These are phyloP conservation scores for Tympanopsis confertula DNA, from an alignment of 2,329 filamentous ascomycete genomes.

Conservation along the genomic window DNA sequence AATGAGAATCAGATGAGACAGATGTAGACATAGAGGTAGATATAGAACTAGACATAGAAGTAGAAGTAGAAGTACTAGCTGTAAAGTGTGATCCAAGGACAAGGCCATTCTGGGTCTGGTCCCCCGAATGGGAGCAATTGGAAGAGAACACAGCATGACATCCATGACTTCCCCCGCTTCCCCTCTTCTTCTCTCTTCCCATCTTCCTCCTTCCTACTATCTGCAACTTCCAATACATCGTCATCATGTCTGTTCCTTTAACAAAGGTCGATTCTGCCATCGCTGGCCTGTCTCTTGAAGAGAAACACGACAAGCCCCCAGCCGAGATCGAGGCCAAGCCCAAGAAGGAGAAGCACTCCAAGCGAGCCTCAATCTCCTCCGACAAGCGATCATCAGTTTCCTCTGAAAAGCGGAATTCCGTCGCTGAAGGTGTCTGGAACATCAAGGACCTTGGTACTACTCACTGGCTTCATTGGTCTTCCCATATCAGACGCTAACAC, in stretches of 20 bases:
- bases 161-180: background rate
- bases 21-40: too few relatives aligned
- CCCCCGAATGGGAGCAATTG: too few relatives aligned
- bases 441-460: background rate
- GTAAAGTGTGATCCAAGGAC: too few relatives aligned
- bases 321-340: background rate
- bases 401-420: too few relatives aligned
- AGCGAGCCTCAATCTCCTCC: too few relatives aligned
- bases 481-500: background rate
- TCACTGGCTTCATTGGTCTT: background rate
- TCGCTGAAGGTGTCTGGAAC: background rate
- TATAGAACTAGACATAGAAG: too few relatives aligned
- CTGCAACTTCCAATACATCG: background rate
- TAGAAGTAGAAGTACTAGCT: too few relatives aligned
- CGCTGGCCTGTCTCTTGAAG: background rate
- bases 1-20: too few relatives aligned
- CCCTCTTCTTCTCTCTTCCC: background rate
- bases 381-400: too few relatives aligned
- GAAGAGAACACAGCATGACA: background rate
- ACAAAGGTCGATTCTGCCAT: slow-evolving; percentile 1
- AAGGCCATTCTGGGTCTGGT: too few relatives aligned
- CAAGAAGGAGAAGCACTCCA: too few relatives aligned
- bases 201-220: background rate
- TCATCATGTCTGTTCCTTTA: background rate
- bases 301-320: background rate